phyloP scores from a whole-genome alignment of 2,329 filamentous ascomycete species.

The Phialophora chinensis region DNA sequence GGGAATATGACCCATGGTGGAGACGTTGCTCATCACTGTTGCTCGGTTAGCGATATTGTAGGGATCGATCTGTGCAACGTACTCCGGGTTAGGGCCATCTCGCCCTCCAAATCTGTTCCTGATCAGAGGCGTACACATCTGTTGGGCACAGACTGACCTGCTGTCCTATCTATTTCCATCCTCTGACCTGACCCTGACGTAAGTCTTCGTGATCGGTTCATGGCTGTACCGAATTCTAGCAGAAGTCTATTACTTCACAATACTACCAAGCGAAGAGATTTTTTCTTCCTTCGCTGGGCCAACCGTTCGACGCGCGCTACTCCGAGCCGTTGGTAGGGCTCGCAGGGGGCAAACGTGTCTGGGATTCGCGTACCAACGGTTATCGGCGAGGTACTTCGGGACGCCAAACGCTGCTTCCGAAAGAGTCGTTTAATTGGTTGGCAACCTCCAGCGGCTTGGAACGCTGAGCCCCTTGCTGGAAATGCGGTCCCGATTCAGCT shows the following conservation, averaged over 20 bases:
- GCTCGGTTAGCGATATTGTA: conserved; percentile 5
- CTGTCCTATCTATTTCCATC: conserved; percentile 14
- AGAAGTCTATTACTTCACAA: conserved; percentile 1
- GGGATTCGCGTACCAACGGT: conserved; percentile 16
- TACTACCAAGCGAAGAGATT: conserved; percentile 7
- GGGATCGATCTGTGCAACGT: conserved; percentile 10
- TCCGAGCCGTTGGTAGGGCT: conserved; percentile 17
- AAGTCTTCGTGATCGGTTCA: conserved; percentile 6
- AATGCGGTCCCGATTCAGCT: neutral
- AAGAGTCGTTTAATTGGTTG: neutral
- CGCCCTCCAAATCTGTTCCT: conserved; percentile 17
- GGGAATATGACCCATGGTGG: conserved; percentile 48
- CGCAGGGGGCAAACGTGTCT: conserved; percentile 7
- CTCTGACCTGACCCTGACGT: neutral
- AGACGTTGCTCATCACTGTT: conserved; percentile 28
- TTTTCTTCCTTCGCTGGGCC: neutral
- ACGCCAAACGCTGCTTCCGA: conserved; percentile 7
- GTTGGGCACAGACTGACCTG: conserved; percentile 13
- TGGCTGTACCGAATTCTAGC: neutral
- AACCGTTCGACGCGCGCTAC: conserved; percentile 5
- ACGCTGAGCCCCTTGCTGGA: neutral
- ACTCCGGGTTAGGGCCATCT: conserved; percentile 28
- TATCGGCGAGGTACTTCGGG: conserved; percentile 16
- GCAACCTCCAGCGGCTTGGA: neutral
- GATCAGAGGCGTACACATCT: conserved; percentile 4